Conservation (phyloP, 257 asterid species). For the Solanum etuberosum region DNA sequence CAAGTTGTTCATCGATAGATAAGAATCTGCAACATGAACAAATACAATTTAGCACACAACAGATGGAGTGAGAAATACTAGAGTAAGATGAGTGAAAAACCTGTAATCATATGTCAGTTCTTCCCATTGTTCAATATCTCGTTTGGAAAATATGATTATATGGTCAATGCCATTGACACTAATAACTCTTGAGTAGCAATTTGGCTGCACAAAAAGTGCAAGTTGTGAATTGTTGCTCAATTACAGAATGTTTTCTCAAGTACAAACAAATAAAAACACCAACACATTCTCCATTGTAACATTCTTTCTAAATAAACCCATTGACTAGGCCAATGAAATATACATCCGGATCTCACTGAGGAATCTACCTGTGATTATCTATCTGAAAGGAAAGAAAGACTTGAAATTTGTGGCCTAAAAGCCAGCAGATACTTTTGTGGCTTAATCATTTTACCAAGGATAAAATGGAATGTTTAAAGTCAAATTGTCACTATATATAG, state of each 20-base stretch:
- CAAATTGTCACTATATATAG: neutral
- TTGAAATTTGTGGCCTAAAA: neutral
- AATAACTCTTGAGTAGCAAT: conserved; percentile 86
- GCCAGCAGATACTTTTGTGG: neutral
- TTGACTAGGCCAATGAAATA: neutral
- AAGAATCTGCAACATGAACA: conserved; percentile 45
- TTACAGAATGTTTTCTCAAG: neutral
- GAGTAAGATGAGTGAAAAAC: conserved; percentile 23
- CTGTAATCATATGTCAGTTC: conserved; percentile 97
- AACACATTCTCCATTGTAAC: neutral
- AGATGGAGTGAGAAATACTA: neutral
- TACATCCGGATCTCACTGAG: neutral
- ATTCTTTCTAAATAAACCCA: neutral
- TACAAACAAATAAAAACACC: neutral
- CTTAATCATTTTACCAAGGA: neutral
- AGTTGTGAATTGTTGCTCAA: neutral
- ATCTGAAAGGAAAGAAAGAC: neutral
- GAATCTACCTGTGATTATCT: neutral
- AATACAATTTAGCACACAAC: neutral
- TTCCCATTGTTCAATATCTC: conserved; percentile 78
- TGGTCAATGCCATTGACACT: conserved; percentile 58
- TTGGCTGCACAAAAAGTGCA: conserved; percentile 52
- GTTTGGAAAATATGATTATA: conserved; percentile 91
- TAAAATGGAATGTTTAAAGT: neutral
- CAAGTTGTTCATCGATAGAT: conserved; percentile 72